Evolutionary conservation across 2,329 filamentous ascomycete species (phyloP).

Genomic region (Metarhizium album): DNA sequence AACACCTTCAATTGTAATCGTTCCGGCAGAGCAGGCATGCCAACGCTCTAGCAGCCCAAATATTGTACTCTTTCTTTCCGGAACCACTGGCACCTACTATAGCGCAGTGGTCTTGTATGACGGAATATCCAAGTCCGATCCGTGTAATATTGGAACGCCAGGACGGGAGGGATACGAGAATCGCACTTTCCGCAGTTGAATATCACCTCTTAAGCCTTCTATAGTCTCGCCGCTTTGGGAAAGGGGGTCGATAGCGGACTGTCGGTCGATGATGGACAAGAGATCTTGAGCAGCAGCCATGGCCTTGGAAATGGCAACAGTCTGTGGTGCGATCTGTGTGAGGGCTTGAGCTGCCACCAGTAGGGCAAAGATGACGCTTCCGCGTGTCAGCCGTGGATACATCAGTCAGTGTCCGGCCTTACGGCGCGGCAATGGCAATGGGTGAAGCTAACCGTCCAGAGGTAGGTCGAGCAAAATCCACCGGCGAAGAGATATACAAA

Average conservation of each 20-base stretch:
- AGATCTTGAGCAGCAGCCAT: constrained; percentile 34
- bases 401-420: background rate
- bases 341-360: constrained; percentile 34
- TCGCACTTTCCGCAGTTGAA: constrained; percentile 34
- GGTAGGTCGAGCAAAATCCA: constrained; percentile 42
- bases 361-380: constrained; percentile 35
- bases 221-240: constrained; percentile 22
- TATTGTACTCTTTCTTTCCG: constrained; percentile 51
- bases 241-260: constrained; percentile 31
- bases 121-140: constrained; percentile 31
- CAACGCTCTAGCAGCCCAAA: constrained; percentile 48
- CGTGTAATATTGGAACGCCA: constrained; percentile 32
- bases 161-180: constrained; percentile 50
- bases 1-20: constrained; percentile 32
- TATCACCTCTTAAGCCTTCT: constrained; percentile 27
- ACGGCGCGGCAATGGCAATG: background rate
- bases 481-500: constrained; percentile 48
- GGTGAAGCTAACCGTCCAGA: constrained; percentile 34
- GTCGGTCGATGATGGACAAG: constrained; percentile 36
- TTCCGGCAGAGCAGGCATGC: constrained; percentile 39
- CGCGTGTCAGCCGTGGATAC: constrained; percentile 17
- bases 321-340: constrained; percentile 36
- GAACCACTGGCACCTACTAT: constrained; percentile 47
- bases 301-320: constrained; percentile 33
- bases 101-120: constrained; percentile 40